Conservation (phyloP, 305 asterid genomes). For the Petunia hybrid region DNA sequence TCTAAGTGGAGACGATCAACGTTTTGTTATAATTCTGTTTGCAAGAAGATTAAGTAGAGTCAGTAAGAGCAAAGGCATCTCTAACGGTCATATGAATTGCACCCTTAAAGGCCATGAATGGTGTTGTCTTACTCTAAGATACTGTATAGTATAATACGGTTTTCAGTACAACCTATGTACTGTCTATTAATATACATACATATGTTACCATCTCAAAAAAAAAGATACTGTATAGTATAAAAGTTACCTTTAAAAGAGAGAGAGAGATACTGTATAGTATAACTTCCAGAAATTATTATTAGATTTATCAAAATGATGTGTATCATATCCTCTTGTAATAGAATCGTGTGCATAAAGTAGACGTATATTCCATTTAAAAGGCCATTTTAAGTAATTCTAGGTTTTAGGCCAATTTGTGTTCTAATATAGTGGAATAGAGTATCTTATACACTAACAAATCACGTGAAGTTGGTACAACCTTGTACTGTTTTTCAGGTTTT, state of each 20-base stretch:
- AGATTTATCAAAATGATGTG: not conserved
- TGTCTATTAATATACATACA: too few species aligned
- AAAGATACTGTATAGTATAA: too few species aligned
- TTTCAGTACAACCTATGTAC: too few species aligned
- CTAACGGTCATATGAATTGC: not conserved
- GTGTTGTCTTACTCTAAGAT: not conserved
- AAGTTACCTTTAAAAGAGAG: too few species aligned
- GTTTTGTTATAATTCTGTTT: constrained; percentile 8
- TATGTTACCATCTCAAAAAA: too few species aligned
- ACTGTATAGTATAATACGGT: not conserved
- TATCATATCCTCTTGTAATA: not conserved
- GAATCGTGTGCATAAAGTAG: not conserved
- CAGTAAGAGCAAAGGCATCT: not conserved
- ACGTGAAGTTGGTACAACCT: not conserved
- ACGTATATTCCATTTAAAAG: constrained; percentile 13
- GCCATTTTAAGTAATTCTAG: not conserved
- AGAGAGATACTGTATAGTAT: not conserved
- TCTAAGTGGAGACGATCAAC: not conserved
- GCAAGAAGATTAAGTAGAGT: not conserved
- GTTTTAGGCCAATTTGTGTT: not conserved
- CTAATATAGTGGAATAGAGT: not conserved
- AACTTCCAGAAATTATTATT: not conserved
- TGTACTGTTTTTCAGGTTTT: not conserved
- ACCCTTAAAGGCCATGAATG: not conserved
- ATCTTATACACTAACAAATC: not conserved